Base-by-base conservation (phyloP, 179 eudicot species). In the Nepenthes alata region DNA sequence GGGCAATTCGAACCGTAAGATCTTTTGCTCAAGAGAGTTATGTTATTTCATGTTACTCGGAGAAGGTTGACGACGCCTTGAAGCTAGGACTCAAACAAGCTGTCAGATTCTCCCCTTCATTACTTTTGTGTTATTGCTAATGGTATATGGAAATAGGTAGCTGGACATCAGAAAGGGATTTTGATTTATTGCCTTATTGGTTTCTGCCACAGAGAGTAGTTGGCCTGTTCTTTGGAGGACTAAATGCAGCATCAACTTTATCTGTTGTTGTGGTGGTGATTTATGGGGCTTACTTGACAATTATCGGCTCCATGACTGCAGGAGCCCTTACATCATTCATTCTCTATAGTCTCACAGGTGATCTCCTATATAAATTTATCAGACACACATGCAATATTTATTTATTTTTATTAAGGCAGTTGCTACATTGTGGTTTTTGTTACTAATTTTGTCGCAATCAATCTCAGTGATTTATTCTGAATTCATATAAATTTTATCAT, bases 321-420 rank as follows among this genome's bases (percentile, higher is more conserved):
- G 97, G 95, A 63, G 77, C 89, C 66, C 78, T 89, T 35, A 89
- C 95, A 54, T 89, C 97, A 47, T 89, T 89, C 81, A 87, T 89
- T 66, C 95, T 89, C 10, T 89, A 87, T 47, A 89, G 97, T 75
- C 82, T 89, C 53, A 82, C 95, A 61, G 97, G 97, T 87, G 68
- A n/a, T 62, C 39, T 36, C 50, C 47, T 73, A 45, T 35, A 51
- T 44, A 13, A 6, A 6, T 13, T 10, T 11, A 3, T 50, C 11
- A n/a, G n/a, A 8, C n/a, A 6, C 11, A n/a, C 3, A 10, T 50
- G 13, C n/a, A 50, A 41, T 7, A 41, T 41, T 7, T 41, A 25
- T 25, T 25, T 25, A 41, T 36, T 54, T 16, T 11, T 47, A 60
- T 4, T 5, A 35, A 11, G 60, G 15, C 16, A 2, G 9, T 16